Conservation (phyloP, 805 yeast genomes). For the Grigorovia transvaalensis region DNA sequence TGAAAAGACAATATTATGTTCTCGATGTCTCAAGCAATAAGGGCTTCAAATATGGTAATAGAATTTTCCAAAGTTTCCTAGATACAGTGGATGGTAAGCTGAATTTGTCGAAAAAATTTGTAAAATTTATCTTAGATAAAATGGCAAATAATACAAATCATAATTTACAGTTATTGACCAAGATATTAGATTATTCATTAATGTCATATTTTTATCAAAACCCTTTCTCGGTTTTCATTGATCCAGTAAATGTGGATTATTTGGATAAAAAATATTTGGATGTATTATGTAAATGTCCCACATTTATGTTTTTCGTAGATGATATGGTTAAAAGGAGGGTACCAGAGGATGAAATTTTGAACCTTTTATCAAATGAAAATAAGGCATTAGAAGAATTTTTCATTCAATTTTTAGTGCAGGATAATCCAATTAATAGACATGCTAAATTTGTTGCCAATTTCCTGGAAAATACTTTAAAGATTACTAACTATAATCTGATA, state of each 20-base stretch:
- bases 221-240: constrained; percentile 29
- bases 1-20: constrained; percentile 18
- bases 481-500: constrained; percentile 22
- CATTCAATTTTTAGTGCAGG: constrained; percentile 26
- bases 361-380: constrained; percentile 18
- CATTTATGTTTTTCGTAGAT: constrained; percentile 28
- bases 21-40: constrained; percentile 27
- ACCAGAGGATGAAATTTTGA: constrained; percentile 18
- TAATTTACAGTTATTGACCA: constrained; percentile 22
- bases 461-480: constrained; percentile 17
- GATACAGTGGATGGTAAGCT: constrained; percentile 29
- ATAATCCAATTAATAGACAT: constrained; percentile 27
- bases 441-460: constrained; percentile 19
- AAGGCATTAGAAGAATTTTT: constrained; percentile 22
- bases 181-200: constrained; percentile 25
- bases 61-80: constrained; percentile 25
- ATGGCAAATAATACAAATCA: constrained; percentile 27
- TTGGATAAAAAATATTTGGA: constrained; percentile 21
- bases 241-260: constrained; percentile 24
- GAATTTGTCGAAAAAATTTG: constrained; percentile 23
- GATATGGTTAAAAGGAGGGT: constrained; percentile 20
- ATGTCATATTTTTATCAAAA: constrained; percentile 29
- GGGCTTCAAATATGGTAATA: constrained; percentile 26
- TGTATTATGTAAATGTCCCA: constrained; percentile 23
- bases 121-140: constrained; percentile 22